Base-by-base conservation (phyloP, 2,329 filamentous ascomycete genomes). In the Botryosphaeria dothidea region DNA sequence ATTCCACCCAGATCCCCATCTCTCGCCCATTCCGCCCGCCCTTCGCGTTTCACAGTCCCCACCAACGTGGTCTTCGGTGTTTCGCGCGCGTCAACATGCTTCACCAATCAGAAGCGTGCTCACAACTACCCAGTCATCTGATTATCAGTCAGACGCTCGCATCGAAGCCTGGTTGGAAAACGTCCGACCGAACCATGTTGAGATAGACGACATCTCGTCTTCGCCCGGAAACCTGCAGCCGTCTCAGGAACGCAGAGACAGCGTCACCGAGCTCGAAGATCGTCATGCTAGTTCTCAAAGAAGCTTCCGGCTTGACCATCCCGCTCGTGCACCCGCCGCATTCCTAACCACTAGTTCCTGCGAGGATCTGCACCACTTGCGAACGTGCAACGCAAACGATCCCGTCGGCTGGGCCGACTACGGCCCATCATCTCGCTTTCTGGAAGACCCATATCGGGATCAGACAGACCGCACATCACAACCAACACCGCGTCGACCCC, bases 31-130 rank as follows among this genome's bases (percentile, higher is more conserved):
- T n/a, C 25, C 23, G 6, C 38, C 31, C 23, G 25, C 5, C 6
- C 56, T 21, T 45, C 25, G 56, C 19, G 56, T 60, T 60, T 60
- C 56, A 60, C 56, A 17, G 13, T 27, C 36, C 5, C 23, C 52
- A 25, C 38, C 36, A 43, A 29, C 36, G 56, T 34, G 38, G 56
- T 46, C 56, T 48, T 19, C 41, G 17, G 27, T 60, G 56, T 60
- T 60, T 60, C 56, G 56, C 56, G 56, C 56, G 56, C 56, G 56
- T 25, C 56, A 60, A 46, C 41, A 34, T 46, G 27, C 9, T 41
- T 45, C 56, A 23, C 56, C 56, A 60, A 60, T 31, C n/a, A 48
- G 29, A 27, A 6, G 36, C 23, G 17, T 17, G 13, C 3, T 13
- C 15, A 4, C 52, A 21, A 3, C 38, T 27, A 11, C 23, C 17